Evolutionary conservation across 148 eudicot genomes (phyloP).

Genomic region (Rhododendron henanense): DNA sequence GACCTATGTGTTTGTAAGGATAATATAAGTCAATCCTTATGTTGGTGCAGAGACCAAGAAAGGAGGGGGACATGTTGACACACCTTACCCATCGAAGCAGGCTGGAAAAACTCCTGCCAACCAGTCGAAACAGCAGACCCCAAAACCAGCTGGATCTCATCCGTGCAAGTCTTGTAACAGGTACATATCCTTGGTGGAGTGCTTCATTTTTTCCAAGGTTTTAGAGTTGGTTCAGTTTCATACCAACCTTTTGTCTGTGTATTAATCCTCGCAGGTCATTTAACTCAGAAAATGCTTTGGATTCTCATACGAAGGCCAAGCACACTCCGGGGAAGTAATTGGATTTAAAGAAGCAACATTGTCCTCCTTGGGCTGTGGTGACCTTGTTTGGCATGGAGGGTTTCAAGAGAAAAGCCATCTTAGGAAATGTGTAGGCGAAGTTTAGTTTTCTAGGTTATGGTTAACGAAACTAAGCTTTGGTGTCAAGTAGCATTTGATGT

Average conservation of each 20-base stretch:
- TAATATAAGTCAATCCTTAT: background rate
- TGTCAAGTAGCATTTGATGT: background rate
- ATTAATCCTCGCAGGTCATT: slow-evolving; percentile 42
- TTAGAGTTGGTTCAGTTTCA: background rate
- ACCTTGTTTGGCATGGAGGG: background rate
- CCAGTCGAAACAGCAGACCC: slow-evolving; percentile 60
- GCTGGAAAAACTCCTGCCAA: slow-evolving; percentile 58
- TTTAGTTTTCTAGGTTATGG: background rate
- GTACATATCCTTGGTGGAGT: slow-evolving; percentile 18
- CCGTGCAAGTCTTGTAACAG: slow-evolving; percentile 52
- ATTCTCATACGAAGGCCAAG: slow-evolving; percentile 73
- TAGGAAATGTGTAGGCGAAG: background rate
- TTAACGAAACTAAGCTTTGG: background rate
- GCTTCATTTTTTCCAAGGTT: background rate
- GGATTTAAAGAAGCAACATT: background rate
- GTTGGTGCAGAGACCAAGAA: slow-evolving; percentile 54
- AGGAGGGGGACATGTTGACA: slow-evolving; percentile 51
- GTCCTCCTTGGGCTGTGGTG: background rate
- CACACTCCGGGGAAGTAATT: slow-evolving; percentile 43
- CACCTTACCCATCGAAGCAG: slow-evolving; percentile 73
- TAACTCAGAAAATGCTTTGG: slow-evolving; percentile 55
- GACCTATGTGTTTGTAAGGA: background rate
- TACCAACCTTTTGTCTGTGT: background rate
- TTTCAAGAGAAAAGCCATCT: background rate
- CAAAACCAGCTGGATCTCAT: slow-evolving; percentile 50